Evolutionary conservation across 2,329 filamentous ascomycete genomes (phyloP).

Genomic region (Albifimbria verrucaria): DNA sequence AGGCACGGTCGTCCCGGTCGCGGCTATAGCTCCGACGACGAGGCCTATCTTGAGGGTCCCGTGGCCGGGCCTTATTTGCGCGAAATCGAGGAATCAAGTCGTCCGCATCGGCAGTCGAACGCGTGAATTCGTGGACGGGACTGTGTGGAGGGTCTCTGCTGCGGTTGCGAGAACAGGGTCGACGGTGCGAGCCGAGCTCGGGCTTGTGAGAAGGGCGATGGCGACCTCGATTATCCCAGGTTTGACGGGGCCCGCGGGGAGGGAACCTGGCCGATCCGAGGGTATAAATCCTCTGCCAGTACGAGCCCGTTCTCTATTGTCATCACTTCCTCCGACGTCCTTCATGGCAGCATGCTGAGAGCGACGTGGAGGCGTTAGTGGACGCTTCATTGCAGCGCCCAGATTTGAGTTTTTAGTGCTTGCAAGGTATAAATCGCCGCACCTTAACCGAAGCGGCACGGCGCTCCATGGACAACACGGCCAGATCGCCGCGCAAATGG

Average conservation of each 20-base stretch:
- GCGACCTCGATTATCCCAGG: slow-evolving; percentile 22
- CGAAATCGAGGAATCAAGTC: slow-evolving; percentile 37
- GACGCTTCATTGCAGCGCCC: slow-evolving; percentile 24
- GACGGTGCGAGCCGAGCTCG: slow-evolving; percentile 32
- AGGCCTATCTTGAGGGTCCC: slow-evolving; percentile 25
- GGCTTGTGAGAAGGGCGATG: slow-evolving; percentile 29
- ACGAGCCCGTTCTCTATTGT: slow-evolving; percentile 33
- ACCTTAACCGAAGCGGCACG: slow-evolving; percentile 34
- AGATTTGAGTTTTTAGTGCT: slow-evolving; percentile 37
- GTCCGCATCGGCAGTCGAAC: slow-evolving; percentile 25
- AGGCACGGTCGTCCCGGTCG: slow-evolving; percentile 27
- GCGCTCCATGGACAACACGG: slow-evolving; percentile 16
- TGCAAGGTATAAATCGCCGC: slow-evolving; percentile 32
- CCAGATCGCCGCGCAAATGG: not conserved
- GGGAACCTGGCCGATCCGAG: slow-evolving; percentile 28
- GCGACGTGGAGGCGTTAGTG: slow-evolving; percentile 29
- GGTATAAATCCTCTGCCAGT: slow-evolving; percentile 29
- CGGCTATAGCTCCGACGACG: slow-evolving; percentile 32
- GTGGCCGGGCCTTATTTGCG: slow-evolving; percentile 25
- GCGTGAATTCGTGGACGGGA: slow-evolving; percentile 20
- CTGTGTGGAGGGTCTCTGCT: slow-evolving; percentile 30
- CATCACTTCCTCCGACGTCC: slow-evolving; percentile 33
- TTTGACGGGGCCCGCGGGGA: slow-evolving; percentile 26
- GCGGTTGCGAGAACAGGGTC: slow-evolving; percentile 34
- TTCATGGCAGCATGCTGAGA: slow-evolving; percentile 39